Base-by-base conservation (phyloP, 345 rosid species). In the Sapria himalayana region DNA sequence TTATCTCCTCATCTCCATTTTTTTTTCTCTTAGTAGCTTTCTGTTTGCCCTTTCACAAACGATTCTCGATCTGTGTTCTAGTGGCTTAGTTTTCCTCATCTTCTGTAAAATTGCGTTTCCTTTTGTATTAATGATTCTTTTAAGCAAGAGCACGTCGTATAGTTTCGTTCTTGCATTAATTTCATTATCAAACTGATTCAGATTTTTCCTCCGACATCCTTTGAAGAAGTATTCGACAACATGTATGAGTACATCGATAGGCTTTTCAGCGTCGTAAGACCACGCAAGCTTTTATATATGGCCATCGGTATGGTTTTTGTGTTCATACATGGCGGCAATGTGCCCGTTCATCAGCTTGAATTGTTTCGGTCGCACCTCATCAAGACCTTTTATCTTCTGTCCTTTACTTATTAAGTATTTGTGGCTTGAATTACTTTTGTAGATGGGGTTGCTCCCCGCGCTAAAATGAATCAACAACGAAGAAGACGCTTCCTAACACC, bases 401-500 rank as follows among this genome's bases (percentile, higher is more conserved):
- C n/a, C n/a, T n/a, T n/a, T n/a, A n/a, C 6, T 13, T 19, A 3
- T 14, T 31, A 12, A 4, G 7, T 25, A 20, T 11, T 6, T 2
- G 3, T 16, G 16, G 1, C 4, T 5, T 20, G 15, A 17, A 1
- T 36, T 14, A 15, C 2, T 5, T 29, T 8, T 15, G 22, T 37
- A 59, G 64, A 59, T 34, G 64, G 64, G 25, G 60, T 59, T 39
- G 64, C 64, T 9, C 56, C 64, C 2, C 59, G 56, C 17, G 64
- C 64, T 39, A 59, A 61, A 45, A 61, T 61, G 61, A 51, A 61
- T 48, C 66, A 56, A 13, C 61, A 61, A 10, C 47, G 55, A 15
- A 31, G 55, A 7, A 51, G 66, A 48, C 57, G 61, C 32, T 61
- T 61, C 20, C 41, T 29, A 45, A 44, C 61, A 19, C 61, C 66